These are phyloP conservation scores for Calonectria pteridis DNA, from an alignment of 2,329 filamentous ascomycete species.

Conservation along the genomic window DNA sequence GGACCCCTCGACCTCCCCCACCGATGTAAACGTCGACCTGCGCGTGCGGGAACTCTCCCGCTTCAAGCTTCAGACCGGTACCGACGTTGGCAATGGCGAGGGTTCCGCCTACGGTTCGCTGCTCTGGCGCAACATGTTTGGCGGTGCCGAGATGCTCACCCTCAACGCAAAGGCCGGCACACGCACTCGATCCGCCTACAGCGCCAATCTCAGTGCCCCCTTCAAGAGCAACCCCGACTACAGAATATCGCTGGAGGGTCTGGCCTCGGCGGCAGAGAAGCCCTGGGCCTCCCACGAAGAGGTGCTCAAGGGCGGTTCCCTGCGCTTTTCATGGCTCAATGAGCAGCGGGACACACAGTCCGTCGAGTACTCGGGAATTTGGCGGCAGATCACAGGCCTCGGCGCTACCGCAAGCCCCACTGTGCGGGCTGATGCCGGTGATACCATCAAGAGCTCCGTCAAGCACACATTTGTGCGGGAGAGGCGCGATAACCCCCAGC, in stretches of 20 bases:
- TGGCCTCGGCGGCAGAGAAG: constrained; percentile 89
- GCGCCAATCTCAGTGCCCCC: constrained; percentile 85
- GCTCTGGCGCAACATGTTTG: constrained; percentile 91
- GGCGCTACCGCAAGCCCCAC: constrained; percentile 81
- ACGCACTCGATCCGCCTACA: constrained; percentile 91
- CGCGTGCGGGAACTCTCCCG: constrained; percentile 85
- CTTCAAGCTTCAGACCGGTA: constrained; percentile 92
- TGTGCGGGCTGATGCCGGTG: constrained; percentile 86
- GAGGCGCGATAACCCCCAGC: constrained; percentile 83
- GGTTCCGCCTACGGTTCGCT: constrained; percentile 93
- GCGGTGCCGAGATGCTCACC: constrained; percentile 90
- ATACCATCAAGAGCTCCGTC: constrained; percentile 89
- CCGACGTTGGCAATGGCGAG: constrained; percentile 92
- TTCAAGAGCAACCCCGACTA: constrained; percentile 87
- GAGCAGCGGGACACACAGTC: constrained; percentile 77
- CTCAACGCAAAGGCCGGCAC: constrained; percentile 91
- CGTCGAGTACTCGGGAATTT: constrained; percentile 82
- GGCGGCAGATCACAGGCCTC: constrained; percentile 90
- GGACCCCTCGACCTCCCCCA: constrained; percentile 77
- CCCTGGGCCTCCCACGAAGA: constrained; percentile 96
- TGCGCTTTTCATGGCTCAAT: constrained; percentile 82
- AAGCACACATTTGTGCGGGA: constrained; percentile 86
- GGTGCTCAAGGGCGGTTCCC: constrained; percentile 80
- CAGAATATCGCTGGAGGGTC: constrained; percentile 81
- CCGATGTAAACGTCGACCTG: constrained; percentile 86